A percentile compares a stretch with the other conserved stretches of the same genome.
Conservation (phyloP, 805 yeast species). For the Torulaspora franciscae region DNA sequence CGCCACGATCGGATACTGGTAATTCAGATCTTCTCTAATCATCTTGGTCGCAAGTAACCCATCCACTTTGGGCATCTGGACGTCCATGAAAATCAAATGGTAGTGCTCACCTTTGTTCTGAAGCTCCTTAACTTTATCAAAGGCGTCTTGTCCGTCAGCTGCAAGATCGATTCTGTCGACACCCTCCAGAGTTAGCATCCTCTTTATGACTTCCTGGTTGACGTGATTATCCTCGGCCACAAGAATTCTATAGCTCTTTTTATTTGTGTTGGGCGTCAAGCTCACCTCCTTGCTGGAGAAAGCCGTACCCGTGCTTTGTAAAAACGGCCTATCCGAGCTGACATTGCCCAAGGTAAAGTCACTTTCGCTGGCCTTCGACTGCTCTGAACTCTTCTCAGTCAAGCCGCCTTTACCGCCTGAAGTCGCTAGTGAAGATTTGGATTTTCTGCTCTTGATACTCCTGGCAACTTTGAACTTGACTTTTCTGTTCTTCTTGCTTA, state of each 20-base stretch:
- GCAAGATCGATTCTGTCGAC: slow-evolving; percentile 68
- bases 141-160: slow-evolving; percentile 87
- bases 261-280: slow-evolving; percentile 10
- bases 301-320: slow-evolving; percentile 41
- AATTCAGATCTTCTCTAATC: slow-evolving; percentile 60
- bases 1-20: slow-evolving; percentile 77
- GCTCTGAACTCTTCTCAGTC: slow-evolving; percentile 6
- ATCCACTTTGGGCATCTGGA: slow-evolving; percentile 93
- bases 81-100: slow-evolving; percentile 90
- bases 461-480: slow-evolving; percentile 37
- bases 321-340: slow-evolving; percentile 32
- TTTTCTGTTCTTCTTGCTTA: slow-evolving; percentile 47
- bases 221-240: slow-evolving; percentile 94
- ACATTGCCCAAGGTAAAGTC: slow-evolving; percentile 19
- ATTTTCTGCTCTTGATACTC: slow-evolving; percentile 19
- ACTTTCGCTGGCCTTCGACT: slow-evolving; percentile 7
- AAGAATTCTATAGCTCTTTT: slow-evolving; percentile 42
- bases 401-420: slow-evolving; percentile 3
- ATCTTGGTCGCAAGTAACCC: slow-evolving; percentile 78
- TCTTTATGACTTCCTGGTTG: slow-evolving; percentile 85
- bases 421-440: slow-evolving; percentile 20
- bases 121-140: slow-evolving; percentile 54
- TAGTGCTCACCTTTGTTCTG: slow-evolving; percentile 41
- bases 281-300: slow-evolving; percentile 26
- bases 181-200: slow-evolving; percentile 87